Conservation (phyloP, 148 eudicot species). For the Fallopia convolvulus region DNA sequence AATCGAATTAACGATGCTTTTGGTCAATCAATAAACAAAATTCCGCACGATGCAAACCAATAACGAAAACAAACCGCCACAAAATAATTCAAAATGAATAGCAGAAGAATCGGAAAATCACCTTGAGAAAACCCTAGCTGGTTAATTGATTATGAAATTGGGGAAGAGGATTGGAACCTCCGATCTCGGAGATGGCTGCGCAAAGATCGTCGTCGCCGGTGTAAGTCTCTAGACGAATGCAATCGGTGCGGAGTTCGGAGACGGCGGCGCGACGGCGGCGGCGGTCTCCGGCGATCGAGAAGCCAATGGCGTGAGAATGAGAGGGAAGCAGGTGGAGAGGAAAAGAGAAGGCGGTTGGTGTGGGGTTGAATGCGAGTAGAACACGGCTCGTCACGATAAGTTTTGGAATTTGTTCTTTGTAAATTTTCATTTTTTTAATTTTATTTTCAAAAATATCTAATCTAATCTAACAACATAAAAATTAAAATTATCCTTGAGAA, state of each 20-base stretch:
- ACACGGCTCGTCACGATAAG: constrained; percentile 1
- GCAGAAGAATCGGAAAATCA: neutral
- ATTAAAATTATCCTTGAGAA: too few species aligned
- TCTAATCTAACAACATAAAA: too few species aligned
- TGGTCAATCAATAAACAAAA: neutral
- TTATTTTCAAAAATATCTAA: too few species aligned
- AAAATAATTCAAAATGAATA: neutral
- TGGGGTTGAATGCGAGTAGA: constrained; percentile 1
- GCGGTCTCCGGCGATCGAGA: neutral
- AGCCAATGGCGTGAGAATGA: neutral
- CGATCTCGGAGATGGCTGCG: neutral
- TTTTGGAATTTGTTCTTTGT: neutral
- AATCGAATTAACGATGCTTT: neutral
- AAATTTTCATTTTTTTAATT: too few species aligned
- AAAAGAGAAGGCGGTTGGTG: neutral
- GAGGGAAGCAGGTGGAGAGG: neutral
- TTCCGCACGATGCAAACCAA: neutral
- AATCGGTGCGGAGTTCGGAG: neutral
- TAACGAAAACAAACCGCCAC: neutral
- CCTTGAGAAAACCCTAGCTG: neutral
- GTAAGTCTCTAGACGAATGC: neutral
- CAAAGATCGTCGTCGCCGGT: neutral
- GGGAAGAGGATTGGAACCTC: neutral
- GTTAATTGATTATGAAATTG: neutral
- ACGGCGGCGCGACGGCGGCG: neutral